phyloP scores from a whole-genome alignment of 257 asterid genomes.

The Solanum rostratum region DNA sequence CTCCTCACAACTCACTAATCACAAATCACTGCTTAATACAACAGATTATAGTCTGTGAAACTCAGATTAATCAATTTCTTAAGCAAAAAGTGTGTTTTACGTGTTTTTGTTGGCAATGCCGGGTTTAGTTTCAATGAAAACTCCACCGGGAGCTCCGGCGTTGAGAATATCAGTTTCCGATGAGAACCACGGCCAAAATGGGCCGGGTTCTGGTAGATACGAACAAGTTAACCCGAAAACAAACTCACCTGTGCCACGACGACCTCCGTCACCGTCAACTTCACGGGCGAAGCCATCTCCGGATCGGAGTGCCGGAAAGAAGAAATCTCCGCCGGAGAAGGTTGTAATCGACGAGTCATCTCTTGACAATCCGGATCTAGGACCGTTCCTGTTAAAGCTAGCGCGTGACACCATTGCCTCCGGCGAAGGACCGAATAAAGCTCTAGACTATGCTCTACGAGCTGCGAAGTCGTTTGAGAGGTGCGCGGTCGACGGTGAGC shows the following conservation, averaged over 20 bases:
- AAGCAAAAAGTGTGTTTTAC: not conserved
- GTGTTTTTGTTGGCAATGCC: constrained; percentile 33
- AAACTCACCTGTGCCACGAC: constrained; percentile 64
- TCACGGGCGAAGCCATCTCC: constrained; percentile 92
- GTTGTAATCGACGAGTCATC: constrained; percentile 49
- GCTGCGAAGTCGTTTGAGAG: constrained; percentile 74
- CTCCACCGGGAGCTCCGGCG: constrained; percentile 72
- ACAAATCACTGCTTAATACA: not conserved
- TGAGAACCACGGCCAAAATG: constrained; percentile 24
- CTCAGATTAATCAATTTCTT: not conserved
- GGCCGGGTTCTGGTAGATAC: constrained; percentile 52
- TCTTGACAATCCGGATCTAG: constrained; percentile 97
- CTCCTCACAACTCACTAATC: not conserved
- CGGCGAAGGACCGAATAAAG: constrained; percentile 83
- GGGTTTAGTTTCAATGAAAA: constrained; percentile 69
- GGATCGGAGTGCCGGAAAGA: constrained; percentile 75
- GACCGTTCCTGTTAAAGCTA: constrained; percentile 74
- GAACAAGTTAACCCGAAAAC: constrained; percentile 31
- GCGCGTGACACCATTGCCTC: constrained; percentile 91
- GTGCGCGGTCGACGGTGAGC: constrained; percentile 67
- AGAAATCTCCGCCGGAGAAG: constrained; percentile 75
- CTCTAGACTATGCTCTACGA: constrained; percentile 78
- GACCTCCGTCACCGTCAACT: constrained; percentile 85
- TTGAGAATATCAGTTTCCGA: constrained; percentile 54
- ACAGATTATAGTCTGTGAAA: not conserved